Evolutionary conservation across 257 asterid species (phyloP).

Genomic region (Fraxinus excelsior): DNA sequence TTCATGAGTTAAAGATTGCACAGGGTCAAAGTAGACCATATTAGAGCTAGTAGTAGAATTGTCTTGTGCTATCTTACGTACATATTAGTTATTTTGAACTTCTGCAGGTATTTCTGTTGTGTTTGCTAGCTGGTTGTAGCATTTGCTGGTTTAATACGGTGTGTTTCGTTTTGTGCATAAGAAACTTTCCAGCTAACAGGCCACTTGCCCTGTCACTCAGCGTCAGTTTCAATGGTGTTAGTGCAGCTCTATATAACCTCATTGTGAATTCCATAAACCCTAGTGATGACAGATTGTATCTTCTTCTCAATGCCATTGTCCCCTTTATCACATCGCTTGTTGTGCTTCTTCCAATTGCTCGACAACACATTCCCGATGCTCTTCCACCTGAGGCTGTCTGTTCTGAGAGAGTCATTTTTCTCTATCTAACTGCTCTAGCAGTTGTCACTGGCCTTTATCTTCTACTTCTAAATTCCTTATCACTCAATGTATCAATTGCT

Average conservation of each 20-base stretch:
- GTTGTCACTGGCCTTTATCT: conserved; percentile 54
- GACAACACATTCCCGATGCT: conserved; percentile 21
- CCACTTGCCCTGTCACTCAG: conserved; percentile 59
- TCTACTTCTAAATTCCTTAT: conserved; percentile 37
- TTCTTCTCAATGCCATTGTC: conserved; percentile 57
- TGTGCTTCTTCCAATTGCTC: conserved; percentile 33
- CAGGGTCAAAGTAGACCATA: not conserved
- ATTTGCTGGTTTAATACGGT: conserved; percentile 79
- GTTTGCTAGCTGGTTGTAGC: conserved; percentile 64
- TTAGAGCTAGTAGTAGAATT: no score
- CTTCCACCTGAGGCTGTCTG: conserved; percentile 20
- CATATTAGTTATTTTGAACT: not conserved
- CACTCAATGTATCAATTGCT: conserved; percentile 32
- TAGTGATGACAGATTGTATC: conserved; percentile 37
- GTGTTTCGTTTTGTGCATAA: conserved; percentile 62
- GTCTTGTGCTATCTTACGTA: no score
- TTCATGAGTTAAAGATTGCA: not conserved
- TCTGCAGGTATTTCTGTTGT: conserved; percentile 52
- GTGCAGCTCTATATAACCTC: conserved; percentile 65
- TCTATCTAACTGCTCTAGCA: conserved; percentile 41
- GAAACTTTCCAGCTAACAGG: conserved; percentile 45
- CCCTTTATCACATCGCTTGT: conserved; percentile 47
- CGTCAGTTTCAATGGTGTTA: conserved; percentile 60
- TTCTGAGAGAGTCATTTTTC: conserved; percentile 37
- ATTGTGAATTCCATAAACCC: conserved; percentile 52